Conservation (phyloP, 495 filamentous ascomycete genomes). For the Aspergillus nidulans region DNA sequence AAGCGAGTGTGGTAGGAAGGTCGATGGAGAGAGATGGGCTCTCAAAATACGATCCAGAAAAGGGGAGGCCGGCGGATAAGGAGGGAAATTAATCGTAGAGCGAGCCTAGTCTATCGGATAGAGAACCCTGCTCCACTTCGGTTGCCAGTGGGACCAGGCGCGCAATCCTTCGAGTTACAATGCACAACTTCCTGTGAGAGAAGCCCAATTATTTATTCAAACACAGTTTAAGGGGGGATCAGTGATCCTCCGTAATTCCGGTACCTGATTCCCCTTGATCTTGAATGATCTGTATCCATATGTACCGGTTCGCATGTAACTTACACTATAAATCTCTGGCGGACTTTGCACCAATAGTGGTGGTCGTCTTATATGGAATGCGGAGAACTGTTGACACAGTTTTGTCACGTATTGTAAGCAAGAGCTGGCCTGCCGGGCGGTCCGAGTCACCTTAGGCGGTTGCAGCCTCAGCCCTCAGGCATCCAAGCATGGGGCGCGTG, state of each 20-base stretch:
- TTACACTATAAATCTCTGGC: neutral
- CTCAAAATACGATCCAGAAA: slow-evolving; percentile 1
- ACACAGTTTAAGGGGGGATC: neutral
- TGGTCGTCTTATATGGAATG: neutral
- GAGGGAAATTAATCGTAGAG: slow-evolving; percentile 1
- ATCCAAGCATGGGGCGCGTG: neutral
- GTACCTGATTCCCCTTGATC: neutral
- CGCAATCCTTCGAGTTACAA: neutral
- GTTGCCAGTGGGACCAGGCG: neutral
- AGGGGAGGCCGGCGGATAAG: slow-evolving; percentile 1
- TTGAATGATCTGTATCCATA: neutral
- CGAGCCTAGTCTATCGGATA: neutral
- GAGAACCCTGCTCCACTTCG: neutral
- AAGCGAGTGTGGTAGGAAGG: slow-evolving; percentile 18
- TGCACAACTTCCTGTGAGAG: neutral
- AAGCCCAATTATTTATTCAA: neutral
- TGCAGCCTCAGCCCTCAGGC: neutral
- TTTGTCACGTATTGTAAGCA: neutral
- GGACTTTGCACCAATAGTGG: neutral
- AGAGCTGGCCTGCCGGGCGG: neutral
- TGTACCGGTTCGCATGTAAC: neutral
- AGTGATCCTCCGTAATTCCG: slow-evolving; percentile 1
- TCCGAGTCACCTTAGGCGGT: neutral
- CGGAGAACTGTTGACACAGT: neutral
- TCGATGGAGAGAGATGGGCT: neutral